A percentile compares a stretch with the other conserved stretches of the same genome.
phyloP scores from a whole-genome alignment of 1,139 yeast genomes.

The Saccharomyces hybrid region DNA sequence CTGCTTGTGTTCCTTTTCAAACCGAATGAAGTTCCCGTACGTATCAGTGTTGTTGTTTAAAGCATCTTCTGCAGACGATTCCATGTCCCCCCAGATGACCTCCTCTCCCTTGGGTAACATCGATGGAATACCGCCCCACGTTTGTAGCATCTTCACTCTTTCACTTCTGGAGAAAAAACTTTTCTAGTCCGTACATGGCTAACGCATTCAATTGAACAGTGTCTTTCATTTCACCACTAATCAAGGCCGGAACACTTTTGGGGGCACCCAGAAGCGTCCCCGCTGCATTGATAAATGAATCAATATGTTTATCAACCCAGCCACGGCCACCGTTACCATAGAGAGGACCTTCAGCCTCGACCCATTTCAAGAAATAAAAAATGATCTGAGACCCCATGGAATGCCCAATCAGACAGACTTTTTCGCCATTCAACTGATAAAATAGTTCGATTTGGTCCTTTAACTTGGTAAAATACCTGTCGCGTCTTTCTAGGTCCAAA shows the following conservation, averaged over 20 bases:
- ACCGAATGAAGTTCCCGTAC: slow-evolving; percentile 72
- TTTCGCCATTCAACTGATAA: slow-evolving; percentile 46
- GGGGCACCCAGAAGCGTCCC: slow-evolving; percentile 92
- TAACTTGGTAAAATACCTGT: slow-evolving; percentile 71
- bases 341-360: slow-evolving; percentile 68
- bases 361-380: slow-evolving; percentile 91
- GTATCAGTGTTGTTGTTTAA: slow-evolving; percentile 32
- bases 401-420: slow-evolving; percentile 76
- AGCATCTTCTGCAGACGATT: slow-evolving; percentile 47
- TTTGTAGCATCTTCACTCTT: slow-evolving; percentile 72
- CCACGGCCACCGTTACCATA: slow-evolving; percentile 81
- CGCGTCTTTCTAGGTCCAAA: slow-evolving; percentile 78
- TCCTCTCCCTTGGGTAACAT: slow-evolving; percentile 97
- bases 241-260: slow-evolving; percentile 78
- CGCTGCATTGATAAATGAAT: slow-evolving; percentile 74
- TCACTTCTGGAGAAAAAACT: slow-evolving; percentile 85
- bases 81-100: slow-evolving; percentile 71
- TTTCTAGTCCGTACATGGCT: slow-evolving; percentile 91
- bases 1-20: slow-evolving; percentile 41
- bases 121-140: slow-evolving; percentile 90
- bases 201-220: slow-evolving; percentile 88
- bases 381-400: slow-evolving; percentile 94
- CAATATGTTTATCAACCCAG: slow-evolving; percentile 84
- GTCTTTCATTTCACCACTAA: slow-evolving; percentile 97
- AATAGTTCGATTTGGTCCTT: slow-evolving; percentile 63